A percentile compares a stretch with the other conserved stretches of the same genome.
Conservation (phyloP, 2,329 filamentous ascomycete species). For the Nigrospora osmanthi region DNA sequence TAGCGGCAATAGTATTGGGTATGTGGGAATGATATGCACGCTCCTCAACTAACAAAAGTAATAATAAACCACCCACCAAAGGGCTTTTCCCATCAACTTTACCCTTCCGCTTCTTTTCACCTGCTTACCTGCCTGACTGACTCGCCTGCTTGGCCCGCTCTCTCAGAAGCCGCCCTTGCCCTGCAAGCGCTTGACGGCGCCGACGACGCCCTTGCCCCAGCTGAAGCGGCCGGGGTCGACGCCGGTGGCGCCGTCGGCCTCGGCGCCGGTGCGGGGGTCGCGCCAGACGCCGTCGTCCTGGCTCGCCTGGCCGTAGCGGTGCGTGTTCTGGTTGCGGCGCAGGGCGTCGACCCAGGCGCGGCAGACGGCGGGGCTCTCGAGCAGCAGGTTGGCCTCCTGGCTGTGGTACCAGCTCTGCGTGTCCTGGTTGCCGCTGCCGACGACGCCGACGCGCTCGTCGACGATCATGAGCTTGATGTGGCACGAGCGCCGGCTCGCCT, state of each 20-base stretch:
- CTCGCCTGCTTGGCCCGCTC: too few species aligned
- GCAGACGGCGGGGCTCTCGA: constrained; percentile 58
- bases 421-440: constrained; percentile 73
- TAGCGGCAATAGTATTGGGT: too few species aligned
- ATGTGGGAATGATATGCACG: too few species aligned
- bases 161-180: constrained; percentile 19
- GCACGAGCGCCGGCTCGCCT: constrained; percentile 58
- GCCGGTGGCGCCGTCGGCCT: constrained; percentile 36
- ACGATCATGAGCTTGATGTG: constrained; percentile 74
- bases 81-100: too few species aligned
- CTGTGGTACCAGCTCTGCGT: constrained; percentile 74
- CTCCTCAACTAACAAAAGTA: too few species aligned
- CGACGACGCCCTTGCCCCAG: constrained; percentile 17
- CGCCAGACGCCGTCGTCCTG: constrained; percentile 55
- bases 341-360: constrained; percentile 53
- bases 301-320: constrained; percentile 43
- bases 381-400: constrained; percentile 70
- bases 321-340: constrained; percentile 60
- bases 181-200: constrained; percentile 17
- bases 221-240: constrained; percentile 37
- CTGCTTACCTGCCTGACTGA: not conserved
- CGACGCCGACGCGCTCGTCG: constrained; percentile 60
- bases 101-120: not conserved
- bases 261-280: constrained; percentile 34
- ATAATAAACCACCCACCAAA: too few species aligned